Conservation (phyloP, 2,329 filamentous ascomycete species). For the Endocalyx cinctus region DNA sequence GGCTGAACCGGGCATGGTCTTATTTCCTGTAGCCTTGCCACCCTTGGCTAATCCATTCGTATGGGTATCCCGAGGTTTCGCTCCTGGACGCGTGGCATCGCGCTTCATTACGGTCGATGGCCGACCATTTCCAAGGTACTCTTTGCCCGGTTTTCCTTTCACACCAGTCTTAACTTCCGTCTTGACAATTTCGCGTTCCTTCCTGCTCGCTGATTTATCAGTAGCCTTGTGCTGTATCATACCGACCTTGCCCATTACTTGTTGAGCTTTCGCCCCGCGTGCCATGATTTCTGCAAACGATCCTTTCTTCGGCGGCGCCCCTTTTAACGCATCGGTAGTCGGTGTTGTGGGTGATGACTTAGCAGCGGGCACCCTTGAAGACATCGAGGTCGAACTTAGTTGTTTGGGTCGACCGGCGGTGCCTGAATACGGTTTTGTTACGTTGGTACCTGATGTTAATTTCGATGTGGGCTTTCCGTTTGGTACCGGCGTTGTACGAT, state of each 20-base stretch:
- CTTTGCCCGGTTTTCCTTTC: slow-evolving; percentile 23
- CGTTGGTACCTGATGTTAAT: slow-evolving; percentile 7
- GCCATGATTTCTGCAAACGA: slow-evolving; percentile 72
- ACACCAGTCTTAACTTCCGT: slow-evolving; percentile 37
- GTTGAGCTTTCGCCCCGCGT: slow-evolving; percentile 63
- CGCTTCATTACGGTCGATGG: slow-evolving; percentile 12
- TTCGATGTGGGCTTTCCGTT: slow-evolving; percentile 13
- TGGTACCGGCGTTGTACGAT: slow-evolving; percentile 11
- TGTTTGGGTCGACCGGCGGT: slow-evolving; percentile 17
- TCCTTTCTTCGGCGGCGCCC: slow-evolving; percentile 65
- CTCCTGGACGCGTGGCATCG: slow-evolving; percentile 11
- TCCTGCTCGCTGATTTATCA: slow-evolving; percentile 57
- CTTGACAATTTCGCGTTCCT: slow-evolving; percentile 44
- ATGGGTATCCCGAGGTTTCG: slow-evolving; percentile 10
- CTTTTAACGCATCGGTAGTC: slow-evolving; percentile 26
- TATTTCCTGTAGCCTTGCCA: slow-evolving; percentile 19
- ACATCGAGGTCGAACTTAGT: slow-evolving; percentile 10
- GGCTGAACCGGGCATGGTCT: slow-evolving; percentile 23
- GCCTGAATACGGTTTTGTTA: slow-evolving; percentile 14
- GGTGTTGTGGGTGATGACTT: slow-evolving; percentile 23
- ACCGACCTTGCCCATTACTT: slow-evolving; percentile 56
- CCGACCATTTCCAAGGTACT: slow-evolving; percentile 21
- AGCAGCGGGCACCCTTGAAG: slow-evolving; percentile 17
- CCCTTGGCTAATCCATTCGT: slow-evolving; percentile 20
- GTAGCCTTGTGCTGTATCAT: slow-evolving; percentile 72